Percentiles rank a stretch among this genome's conserved stretches.
Conservation (phyloP, 2,329 filamentous ascomycete genomes). For the Lachnellula suecica region DNA sequence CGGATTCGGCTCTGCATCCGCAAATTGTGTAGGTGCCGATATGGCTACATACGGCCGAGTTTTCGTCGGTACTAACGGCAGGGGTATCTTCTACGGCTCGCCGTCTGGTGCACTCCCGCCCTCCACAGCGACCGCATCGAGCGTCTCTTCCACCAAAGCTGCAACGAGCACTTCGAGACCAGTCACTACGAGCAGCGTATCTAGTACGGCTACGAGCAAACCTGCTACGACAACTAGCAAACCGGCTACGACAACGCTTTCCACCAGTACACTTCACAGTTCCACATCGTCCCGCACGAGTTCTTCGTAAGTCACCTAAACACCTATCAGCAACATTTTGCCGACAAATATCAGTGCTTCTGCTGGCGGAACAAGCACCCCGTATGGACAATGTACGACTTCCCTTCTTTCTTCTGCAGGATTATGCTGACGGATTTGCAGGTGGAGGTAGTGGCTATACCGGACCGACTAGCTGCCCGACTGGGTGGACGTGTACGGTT, state of each 20-base stretch:
- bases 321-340: no score
- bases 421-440: conserved; percentile 1
- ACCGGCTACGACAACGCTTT: neutral
- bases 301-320: neutral
- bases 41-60: conserved; percentile 29
- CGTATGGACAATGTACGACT: neutral
- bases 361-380: neutral
- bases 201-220: neutral
- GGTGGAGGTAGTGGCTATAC: conserved; percentile 13
- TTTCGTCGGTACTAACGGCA: conserved; percentile 33
- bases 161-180: neutral
- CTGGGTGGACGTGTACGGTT: conserved; percentile 17
- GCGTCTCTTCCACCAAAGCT: neutral
- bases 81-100: conserved; percentile 34
- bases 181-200: neutral
- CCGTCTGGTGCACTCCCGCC: conserved; percentile 25
- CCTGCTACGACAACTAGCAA: no score
- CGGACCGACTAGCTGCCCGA: conserved; percentile 16
- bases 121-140: conserved; percentile 22
- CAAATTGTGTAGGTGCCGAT: conserved; percentile 29
- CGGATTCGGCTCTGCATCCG: conserved; percentile 28
- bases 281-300: neutral
- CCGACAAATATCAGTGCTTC: neutral
- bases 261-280: neutral
- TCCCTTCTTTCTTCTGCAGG: neutral